Conservation (phyloP, 495 filamentous ascomycete genomes). For the Pyrenula aspistea region DNA sequence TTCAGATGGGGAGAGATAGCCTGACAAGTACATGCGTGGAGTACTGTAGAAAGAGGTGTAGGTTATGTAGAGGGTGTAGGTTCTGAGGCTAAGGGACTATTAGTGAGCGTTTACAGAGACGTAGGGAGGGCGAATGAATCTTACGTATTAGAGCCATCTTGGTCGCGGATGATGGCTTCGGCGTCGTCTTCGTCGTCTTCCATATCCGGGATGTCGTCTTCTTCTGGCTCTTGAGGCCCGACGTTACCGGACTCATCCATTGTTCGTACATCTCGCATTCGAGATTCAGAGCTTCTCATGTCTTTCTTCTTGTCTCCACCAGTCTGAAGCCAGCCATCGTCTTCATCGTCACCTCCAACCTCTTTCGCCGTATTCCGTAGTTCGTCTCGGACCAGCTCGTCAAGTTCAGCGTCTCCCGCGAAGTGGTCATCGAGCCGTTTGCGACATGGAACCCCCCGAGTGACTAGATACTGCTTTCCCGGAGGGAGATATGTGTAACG, state of each 20-base stretch:
- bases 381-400: constrained; percentile 70
- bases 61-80: constrained; percentile 95
- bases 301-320: constrained; percentile 41
- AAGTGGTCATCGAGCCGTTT: constrained; percentile 87
- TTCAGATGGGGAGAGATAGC: constrained; percentile 68
- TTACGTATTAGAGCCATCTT: constrained; percentile 56
- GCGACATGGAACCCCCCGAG: constrained; percentile 85
- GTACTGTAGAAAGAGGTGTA: constrained; percentile 96
- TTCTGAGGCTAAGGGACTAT: constrained; percentile 58
- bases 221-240: constrained; percentile 55
- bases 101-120: background rate
- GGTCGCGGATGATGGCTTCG: constrained; percentile 88
- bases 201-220: constrained; percentile 94
- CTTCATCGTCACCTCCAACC: constrained; percentile 44
- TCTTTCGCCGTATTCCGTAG: constrained; percentile 43
- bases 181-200: constrained; percentile 96
- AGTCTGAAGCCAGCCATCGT: constrained; percentile 86
- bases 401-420: constrained; percentile 71
- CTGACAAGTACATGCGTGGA: constrained; percentile 88
- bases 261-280: constrained; percentile 60
- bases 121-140: constrained; percentile 17
- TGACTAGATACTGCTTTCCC: constrained; percentile 92
- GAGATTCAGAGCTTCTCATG: constrained; percentile 56
- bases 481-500: constrained; percentile 72
- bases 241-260: constrained; percentile 72